Evolutionary conservation across 2,329 filamentous ascomycete species (phyloP), one percentile per base, ranked within the genome.

Genomic region (Penicillium sp.): DNA sequence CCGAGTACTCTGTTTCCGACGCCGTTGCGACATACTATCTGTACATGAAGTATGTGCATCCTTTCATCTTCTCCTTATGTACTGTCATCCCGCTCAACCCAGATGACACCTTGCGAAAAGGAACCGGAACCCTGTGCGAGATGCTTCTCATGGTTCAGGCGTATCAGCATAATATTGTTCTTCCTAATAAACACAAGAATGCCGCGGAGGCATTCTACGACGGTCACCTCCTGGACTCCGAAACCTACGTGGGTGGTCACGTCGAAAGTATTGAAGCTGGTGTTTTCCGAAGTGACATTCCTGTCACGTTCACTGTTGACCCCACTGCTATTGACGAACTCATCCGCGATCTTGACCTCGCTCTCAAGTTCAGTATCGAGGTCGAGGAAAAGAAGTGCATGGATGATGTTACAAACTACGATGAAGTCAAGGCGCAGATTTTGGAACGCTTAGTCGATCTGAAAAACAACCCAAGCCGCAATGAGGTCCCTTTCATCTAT

Each of bases 31-130:
- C 94, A 0, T 99, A 99, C 73, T 99, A 99, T 70, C 79, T 99
- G 59, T 99, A 99, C 82, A 99, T 99, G 95, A 99, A 99, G 87
- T 99, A 99, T 73, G 90, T 99, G n/a, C 94, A 99, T 73, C 94
- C 94, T 3, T 99, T 99, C 79, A 94, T 99, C 72, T 99, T 99
- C 81, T 97, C 95, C 1, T 80, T 99, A 0, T 99, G 94, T 76
- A 99, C 92, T 1, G 97, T 99, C 77, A 81, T 99, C 71, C 94
- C 94, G 0, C 82, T 99, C 1, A 91, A 90, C 43, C 91, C 92
- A 31, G 93, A 99, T 68, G 94, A 97, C 69, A 90, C 92, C 1
- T 75, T 97, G 66, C 85, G 94, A 63, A 99, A 99, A 74, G 94
- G 94, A 71, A 99, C 94, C 0, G 94, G 94, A 73, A 99, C 94